Percentiles rank a stretch among this genome's conserved stretches.
Evolutionary conservation across 108 stramenopile genomes (phyloP).

Genomic region (Phaeodactylum tricornutum): DNA sequence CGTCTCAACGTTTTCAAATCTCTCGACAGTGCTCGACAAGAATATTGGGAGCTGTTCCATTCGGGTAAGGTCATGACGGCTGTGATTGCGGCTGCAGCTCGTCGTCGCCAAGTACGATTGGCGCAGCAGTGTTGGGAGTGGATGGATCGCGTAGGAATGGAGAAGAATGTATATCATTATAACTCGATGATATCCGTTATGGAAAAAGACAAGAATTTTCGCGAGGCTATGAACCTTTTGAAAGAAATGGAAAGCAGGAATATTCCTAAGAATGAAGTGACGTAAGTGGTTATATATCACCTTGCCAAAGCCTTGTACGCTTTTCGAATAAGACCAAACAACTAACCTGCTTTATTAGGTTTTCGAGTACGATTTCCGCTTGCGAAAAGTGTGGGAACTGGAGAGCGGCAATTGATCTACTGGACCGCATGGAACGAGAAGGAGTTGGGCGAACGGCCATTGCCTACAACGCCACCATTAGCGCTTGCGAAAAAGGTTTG

Average conservation of each 20-base stretch:
- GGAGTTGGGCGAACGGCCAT: slow-evolving; percentile 62
- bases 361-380: slow-evolving; percentile 71
- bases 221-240: slow-evolving; percentile 51
- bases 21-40: slow-evolving; percentile 37
- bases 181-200: slow-evolving; percentile 76
- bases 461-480: slow-evolving; percentile 80
- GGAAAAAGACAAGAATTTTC: slow-evolving; percentile 66
- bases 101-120: slow-evolving; percentile 49
- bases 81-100: slow-evolving; percentile 57
- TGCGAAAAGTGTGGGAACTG: slow-evolving; percentile 83
- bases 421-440: slow-evolving; percentile 72
- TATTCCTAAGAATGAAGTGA: slow-evolving; percentile 77
- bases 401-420: slow-evolving; percentile 62
- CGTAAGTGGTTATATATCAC: slow-evolving; percentile 19
- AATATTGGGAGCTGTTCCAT: slow-evolving; percentile 41
- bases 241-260: slow-evolving; percentile 66
- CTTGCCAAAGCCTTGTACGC: background rate
- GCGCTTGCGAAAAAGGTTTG: slow-evolving; percentile 79
- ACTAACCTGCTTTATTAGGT: slow-evolving; percentile 9
- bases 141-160: slow-evolving; percentile 52
- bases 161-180: slow-evolving; percentile 64
- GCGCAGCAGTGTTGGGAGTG: slow-evolving; percentile 65
- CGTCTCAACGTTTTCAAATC: slow-evolving; percentile 34
- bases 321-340: too few species aligned
- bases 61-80: slow-evolving; percentile 67